Percentiles rank a stretch among this genome's conserved stretches.
Conservation (phyloP, 83 land plant genomes). For the Diphasiastrum complanatum region DNA sequence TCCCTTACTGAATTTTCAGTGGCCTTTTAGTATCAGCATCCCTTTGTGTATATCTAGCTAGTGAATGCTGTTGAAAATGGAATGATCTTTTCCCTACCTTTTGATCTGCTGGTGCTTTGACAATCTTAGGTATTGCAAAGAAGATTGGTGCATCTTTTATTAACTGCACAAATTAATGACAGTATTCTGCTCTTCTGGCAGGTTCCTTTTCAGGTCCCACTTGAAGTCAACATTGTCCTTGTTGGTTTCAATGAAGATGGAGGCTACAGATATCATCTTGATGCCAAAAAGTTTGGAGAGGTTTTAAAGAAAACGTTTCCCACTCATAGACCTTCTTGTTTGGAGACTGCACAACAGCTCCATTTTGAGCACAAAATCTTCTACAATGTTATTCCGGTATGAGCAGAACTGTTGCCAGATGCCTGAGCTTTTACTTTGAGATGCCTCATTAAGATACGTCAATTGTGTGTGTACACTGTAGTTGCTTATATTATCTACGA, state of each 20-base stretch:
- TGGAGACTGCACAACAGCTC: constrained; percentile 75
- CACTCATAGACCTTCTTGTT: constrained; percentile 74
- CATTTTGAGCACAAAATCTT: constrained; percentile 86
- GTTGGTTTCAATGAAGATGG: constrained; percentile 88
- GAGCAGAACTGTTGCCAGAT: constrained; percentile 4
- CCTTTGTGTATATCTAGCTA: too few species aligned
- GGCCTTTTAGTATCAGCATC: too few species aligned
- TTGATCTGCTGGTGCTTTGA: too few species aligned
- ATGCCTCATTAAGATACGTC: too few species aligned
- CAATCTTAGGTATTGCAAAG: too few species aligned
- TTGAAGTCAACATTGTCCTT: constrained; percentile 85
- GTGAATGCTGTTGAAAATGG: too few species aligned
- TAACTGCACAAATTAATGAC: background rate
- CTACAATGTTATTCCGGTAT: constrained; percentile 79
- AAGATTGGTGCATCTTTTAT: background rate
- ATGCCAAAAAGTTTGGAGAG: constrained; percentile 54
- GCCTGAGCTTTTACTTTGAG: background rate
- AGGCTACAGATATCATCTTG: constrained; percentile 66
- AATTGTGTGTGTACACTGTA: too few species aligned
- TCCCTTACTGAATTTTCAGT: too few species aligned
- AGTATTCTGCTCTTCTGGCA: constrained; percentile 19
- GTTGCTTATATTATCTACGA: too few species aligned
- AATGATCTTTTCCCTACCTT: too few species aligned
- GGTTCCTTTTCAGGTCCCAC: constrained; percentile 93
- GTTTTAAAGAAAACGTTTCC: constrained; percentile 60